Percentiles rank a stretch among this genome's conserved stretches.
These are phyloP conservation scores for Diaporthe nobilis DNA, from an alignment of 2,329 filamentous ascomycete genomes.

Conservation along the genomic window DNA sequence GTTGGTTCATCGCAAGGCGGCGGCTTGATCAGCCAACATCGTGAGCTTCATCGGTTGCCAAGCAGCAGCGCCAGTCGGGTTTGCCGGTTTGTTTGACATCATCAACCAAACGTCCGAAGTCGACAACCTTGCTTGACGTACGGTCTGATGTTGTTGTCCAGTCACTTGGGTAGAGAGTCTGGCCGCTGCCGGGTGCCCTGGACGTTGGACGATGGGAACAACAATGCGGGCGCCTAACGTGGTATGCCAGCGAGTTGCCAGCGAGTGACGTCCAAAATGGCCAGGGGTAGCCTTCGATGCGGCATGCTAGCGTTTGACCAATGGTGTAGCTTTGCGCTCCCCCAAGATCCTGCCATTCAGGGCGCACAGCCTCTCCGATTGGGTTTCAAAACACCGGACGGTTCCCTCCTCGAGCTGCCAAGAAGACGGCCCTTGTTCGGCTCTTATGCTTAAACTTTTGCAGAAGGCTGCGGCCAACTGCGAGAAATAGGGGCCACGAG, in stretches of 20 bases:
- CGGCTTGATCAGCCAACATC: conserved; percentile 9
- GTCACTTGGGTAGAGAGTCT: background rate
- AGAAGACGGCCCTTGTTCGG: conserved; percentile 28
- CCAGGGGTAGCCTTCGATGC: conserved; percentile 8
- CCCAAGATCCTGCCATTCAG: background rate
- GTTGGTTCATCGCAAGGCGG: conserved; percentile 30
- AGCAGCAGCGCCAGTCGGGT: background rate
- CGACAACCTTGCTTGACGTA: conserved; percentile 27
- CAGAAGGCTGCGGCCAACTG: conserved; percentile 12
- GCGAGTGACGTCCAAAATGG: conserved; percentile 29
- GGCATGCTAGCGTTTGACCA: conserved; percentile 24
- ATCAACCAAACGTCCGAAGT: conserved; percentile 27
- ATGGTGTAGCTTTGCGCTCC: background rate
- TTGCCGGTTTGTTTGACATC: conserved; percentile 27
- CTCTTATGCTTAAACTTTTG: conserved; percentile 31
- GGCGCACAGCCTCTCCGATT: conserved; percentile 26
- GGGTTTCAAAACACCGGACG: conserved; percentile 32
- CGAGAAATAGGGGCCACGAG: conserved; percentile 14
- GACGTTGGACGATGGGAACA: conserved; percentile 3
- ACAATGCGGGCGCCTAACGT: conserved; percentile 16
- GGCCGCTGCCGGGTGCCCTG: conserved; percentile 9
- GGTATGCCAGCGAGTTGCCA: background rate
- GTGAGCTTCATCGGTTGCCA: conserved; percentile 2
- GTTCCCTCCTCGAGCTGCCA: conserved; percentile 21
- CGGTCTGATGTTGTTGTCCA: conserved; percentile 21